A percentile compares a stretch with the other conserved stretches of the same genome.
Evolutionary conservation across 495 filamentous ascomycete genomes (phyloP).

Genomic region (Jackrogersella multiformis): DNA sequence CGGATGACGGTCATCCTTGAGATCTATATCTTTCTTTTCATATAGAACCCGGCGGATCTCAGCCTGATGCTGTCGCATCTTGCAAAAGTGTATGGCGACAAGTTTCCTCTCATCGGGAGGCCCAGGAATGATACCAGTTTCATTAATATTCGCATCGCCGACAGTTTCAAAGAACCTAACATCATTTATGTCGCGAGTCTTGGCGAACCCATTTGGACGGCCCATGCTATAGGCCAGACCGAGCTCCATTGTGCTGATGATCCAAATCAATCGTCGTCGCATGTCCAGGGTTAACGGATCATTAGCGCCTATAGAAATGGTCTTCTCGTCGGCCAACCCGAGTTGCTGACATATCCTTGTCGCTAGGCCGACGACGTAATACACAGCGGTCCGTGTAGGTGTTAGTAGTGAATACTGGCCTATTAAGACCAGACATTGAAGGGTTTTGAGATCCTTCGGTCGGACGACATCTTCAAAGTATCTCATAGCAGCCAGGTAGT

Average conservation of each 20-base stretch:
- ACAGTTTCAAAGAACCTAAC: slow-evolving; percentile 82
- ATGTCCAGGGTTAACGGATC: slow-evolving; percentile 80
- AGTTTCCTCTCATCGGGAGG: slow-evolving; percentile 79
- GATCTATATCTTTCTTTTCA: slow-evolving; percentile 75
- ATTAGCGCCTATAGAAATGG: slow-evolving; percentile 67
- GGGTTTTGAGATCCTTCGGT: slow-evolving; percentile 81
- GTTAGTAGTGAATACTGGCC: slow-evolving; percentile 92
- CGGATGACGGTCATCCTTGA: slow-evolving; percentile 76
- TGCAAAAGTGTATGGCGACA: slow-evolving; percentile 89
- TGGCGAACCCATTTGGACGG: slow-evolving; percentile 82
- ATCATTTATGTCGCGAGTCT: slow-evolving; percentile 78
- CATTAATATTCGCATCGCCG: slow-evolving; percentile 81
- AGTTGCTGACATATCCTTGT: slow-evolving; percentile 86
- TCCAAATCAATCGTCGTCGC: slow-evolving; percentile 87
- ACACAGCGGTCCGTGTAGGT: slow-evolving; percentile 86
- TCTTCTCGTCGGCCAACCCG: slow-evolving; percentile 84
- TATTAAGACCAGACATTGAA: slow-evolving; percentile 90
- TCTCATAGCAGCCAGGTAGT: slow-evolving; percentile 86
- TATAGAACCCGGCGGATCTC: slow-evolving; percentile 88
- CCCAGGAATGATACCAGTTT: slow-evolving; percentile 75
- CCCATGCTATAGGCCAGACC: slow-evolving; percentile 88
- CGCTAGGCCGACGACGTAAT: slow-evolving; percentile 89
- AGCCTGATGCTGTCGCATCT: slow-evolving; percentile 87
- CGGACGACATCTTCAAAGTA: slow-evolving; percentile 80
- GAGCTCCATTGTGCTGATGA: slow-evolving; percentile 82